These are phyloP conservation scores for Penicillium aurantiogriseum DNA, from an alignment of 2,329 filamentous ascomycete species.

Conservation along the genomic window DNA sequence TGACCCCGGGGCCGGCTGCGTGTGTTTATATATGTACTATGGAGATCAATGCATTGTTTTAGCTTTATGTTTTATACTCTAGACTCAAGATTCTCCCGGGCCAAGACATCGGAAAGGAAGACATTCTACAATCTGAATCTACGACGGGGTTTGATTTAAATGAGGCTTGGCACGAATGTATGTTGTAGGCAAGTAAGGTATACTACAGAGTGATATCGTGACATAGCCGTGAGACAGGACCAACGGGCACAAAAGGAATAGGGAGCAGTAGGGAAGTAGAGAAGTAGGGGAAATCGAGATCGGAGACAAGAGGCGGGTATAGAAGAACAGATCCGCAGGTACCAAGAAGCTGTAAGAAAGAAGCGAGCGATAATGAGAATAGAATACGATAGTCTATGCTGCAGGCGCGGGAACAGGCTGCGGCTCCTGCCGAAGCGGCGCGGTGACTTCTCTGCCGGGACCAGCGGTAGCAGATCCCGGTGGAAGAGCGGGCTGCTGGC, in stretches of 20 bases:
- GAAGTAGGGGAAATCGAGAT: not conserved
- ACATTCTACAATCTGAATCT: not conserved
- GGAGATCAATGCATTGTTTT: not conserved
- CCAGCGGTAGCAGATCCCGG: slow-evolving; percentile 38
- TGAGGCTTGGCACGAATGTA: not conserved
- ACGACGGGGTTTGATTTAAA: not conserved
- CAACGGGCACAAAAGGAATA: slow-evolving; percentile 7
- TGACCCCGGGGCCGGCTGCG: not conserved
- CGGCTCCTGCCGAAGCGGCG: slow-evolving; percentile 12
- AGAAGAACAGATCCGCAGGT: slow-evolving; percentile 14
- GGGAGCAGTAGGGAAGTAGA: not conserved
- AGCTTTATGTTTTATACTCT: not conserved
- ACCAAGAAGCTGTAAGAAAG: not conserved
- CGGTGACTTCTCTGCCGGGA: slow-evolving; percentile 28
- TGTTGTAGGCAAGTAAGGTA: slow-evolving; percentile 7
- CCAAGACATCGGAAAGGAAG: too few species aligned
- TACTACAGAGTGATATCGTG: slow-evolving; percentile 24
- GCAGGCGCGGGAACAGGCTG: slow-evolving; percentile 26
- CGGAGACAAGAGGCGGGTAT: slow-evolving; percentile 22
- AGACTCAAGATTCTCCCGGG: not conserved
- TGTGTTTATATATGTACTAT: not conserved
- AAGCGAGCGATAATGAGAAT: slow-evolving; percentile 5
- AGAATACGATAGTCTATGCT: slow-evolving; percentile 20
- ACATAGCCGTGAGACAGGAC: slow-evolving; percentile 14
- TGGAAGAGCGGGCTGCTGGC: slow-evolving; percentile 36